phyloP scores from a whole-genome alignment of 495 filamentous ascomycete species.

The Penicillium bialowiezense region DNA sequence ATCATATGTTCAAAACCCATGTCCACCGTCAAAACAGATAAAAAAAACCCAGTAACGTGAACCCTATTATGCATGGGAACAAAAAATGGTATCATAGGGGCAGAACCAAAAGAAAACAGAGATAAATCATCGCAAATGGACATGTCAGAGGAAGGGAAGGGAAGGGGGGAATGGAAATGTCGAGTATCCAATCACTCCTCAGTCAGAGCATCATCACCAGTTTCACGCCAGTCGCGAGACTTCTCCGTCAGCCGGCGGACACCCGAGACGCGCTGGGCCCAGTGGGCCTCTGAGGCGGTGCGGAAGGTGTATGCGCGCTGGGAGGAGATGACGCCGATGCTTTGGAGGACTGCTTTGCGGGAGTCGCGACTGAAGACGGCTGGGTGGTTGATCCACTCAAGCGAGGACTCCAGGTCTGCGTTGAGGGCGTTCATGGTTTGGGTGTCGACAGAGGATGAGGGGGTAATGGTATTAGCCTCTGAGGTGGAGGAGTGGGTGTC shows the following conservation, averaged over 20 bases:
- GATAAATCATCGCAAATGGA: not conserved
- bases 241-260: slow-evolving; percentile 74
- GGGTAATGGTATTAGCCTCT: slow-evolving; percentile 57
- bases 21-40: slow-evolving; percentile 16
- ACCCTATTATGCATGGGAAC: slow-evolving; percentile 44
- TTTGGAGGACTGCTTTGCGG: slow-evolving; percentile 92
- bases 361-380: slow-evolving; percentile 94
- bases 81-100: slow-evolving; percentile 46
- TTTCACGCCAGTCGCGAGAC: slow-evolving; percentile 83
- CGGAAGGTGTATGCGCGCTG: slow-evolving; percentile 95
- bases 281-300: slow-evolving; percentile 78
- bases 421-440: slow-evolving; percentile 83
- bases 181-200: slow-evolving; percentile 56
- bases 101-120: slow-evolving; percentile 4
- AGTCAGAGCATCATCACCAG: slow-evolving; percentile 77
- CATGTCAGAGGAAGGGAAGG: not conserved
- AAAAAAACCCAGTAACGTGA: slow-evolving; percentile 17
- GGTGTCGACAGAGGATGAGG: slow-evolving; percentile 70
- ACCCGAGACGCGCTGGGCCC: slow-evolving; percentile 76
- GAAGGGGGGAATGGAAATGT: too few relatives aligned
- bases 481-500: slow-evolving; percentile 42
- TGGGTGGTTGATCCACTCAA: slow-evolving; percentile 99
- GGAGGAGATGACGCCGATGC: slow-evolving; percentile 92
- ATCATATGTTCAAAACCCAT: not conserved
- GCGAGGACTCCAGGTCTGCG: slow-evolving; percentile 80